Evolutionary conservation across 73 alveolate species (phyloP), one percentile per base, ranked within the genome.

Genomic region (Paramecium primaurelia): DNA sequence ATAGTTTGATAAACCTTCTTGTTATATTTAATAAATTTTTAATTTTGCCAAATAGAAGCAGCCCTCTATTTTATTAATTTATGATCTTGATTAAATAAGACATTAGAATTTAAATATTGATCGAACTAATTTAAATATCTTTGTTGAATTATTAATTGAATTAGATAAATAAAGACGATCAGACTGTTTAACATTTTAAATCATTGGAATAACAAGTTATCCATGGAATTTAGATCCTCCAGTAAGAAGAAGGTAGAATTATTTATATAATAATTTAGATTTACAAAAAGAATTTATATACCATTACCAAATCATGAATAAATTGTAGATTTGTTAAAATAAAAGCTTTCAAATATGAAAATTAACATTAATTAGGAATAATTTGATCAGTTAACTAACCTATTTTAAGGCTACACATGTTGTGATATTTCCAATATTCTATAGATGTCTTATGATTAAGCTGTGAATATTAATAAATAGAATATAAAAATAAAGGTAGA

Each of bases 141-240:
- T 95, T 90, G 95, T 98, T 11, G 99, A 98, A 83, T 92, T 98
- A 6, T 97, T 98, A 12, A 97, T 96, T 88, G 96, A 96, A 98
- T 97, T 97, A 77, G 99, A 99, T 11, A 93, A 59, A 69, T 95
- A 73, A 54, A 18, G 14, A 18, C 9, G 2, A 45, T 30, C 47
- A 12, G 84, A 42, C n/a, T 37, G 34, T 32, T 32, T 28, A 12
- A 26, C 93, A n/a, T 80, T 95, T n/a, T 83, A 89, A 26, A 97
- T 95, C n/a, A 86, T 95, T 30, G 98, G 97, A 22, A 97, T 96
- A 28, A 94, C 98, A 9, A 95, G 95, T 85, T 86, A 94, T 8
- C 98, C 98, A 6, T 95, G 98, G 98, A 96, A 83, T 9, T 75
- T 95, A 36, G 97, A 95, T 36, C 94, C 96, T 40, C 96, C 96